Conservation (phyloP, 1,139 yeast species). For the Blastobotrys aristatus region DNA sequence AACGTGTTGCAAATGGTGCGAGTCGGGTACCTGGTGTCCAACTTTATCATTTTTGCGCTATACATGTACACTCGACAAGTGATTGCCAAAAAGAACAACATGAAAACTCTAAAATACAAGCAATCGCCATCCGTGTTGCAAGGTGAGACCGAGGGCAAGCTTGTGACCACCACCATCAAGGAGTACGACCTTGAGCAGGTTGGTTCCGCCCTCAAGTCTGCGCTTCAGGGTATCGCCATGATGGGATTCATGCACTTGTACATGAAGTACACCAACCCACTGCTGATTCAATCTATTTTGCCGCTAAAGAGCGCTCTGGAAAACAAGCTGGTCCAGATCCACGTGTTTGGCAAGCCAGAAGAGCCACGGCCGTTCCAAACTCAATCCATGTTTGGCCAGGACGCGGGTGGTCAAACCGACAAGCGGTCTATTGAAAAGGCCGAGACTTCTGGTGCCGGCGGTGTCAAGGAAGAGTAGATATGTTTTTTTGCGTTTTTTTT, state of each 20-base stretch:
- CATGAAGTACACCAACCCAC: conserved; percentile 97
- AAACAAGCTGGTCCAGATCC: conserved; percentile 87
- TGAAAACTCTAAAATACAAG: conserved; percentile 87
- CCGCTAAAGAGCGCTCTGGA: conserved; percentile 89
- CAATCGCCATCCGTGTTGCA: conserved; percentile 79
- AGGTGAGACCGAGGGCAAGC: conserved; percentile 69
- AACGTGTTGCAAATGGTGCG: conserved; percentile 71
- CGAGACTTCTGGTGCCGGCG: conserved; percentile 84
- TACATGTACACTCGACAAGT: conserved; percentile 59
- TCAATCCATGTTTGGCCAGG: conserved; percentile 70
- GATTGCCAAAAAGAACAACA: conserved; percentile 70
- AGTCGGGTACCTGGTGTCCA: conserved; percentile 62
- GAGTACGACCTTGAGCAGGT: conserved; percentile 92
- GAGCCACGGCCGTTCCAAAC: conserved; percentile 96
- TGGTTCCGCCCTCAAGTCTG: conserved; percentile 68
- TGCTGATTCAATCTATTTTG: conserved; percentile 88
- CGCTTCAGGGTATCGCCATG: conserved; percentile 90
- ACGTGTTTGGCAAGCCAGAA: conserved; percentile 76
- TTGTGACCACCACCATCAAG: conserved; percentile 82
- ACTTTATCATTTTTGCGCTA: conserved; percentile 56
- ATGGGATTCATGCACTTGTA: conserved; percentile 98
- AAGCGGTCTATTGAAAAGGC: conserved; percentile 81
- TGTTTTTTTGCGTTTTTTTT: not conserved
- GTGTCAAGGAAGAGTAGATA: conserved; percentile 77
- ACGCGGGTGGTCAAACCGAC: conserved; percentile 65